Evolutionary conservation across 441 rosid genomes (phyloP), one percentile per base, ranked within the genome.

Genomic region (Francoa sonchifolia): DNA sequence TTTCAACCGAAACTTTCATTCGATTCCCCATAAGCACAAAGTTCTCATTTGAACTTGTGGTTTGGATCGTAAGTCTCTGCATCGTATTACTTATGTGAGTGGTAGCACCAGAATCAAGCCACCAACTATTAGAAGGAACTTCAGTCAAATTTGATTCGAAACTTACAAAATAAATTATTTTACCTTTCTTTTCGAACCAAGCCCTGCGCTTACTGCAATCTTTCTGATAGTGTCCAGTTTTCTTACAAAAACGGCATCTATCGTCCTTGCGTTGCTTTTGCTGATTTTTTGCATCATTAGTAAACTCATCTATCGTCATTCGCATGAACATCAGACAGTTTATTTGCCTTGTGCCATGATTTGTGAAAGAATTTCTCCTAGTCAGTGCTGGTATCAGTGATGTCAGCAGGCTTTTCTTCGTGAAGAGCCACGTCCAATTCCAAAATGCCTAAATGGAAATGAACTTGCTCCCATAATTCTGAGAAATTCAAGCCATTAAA

Each of bases 401-500:
- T n/a, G n/a, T n/a, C n/a, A n/a, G 18, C 9, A 31, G 16, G 44
- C 5, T 44, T 39, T 34, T 58, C 53, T 3, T 4, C n/a, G 3
- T 9, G n/a, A 8, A 33, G 17, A 25, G 58, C 28, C 1, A 28
- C 33, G 12, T 58, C 54, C 27, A 52, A 39, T 51, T 47, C 49
- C 13, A 52, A 6, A 9, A 40, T 35, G 33, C 53, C 20, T 5
- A 45, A 2, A 19, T 44, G 40, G 39, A 50, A 58, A 3, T 50
- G 15, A 3, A 46, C 10, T 45, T 58, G 30, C 34, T 52, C 29
- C 18, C 31, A 6, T 40, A 12, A 46, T 2, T 51, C 11, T 43
- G 6, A 18, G 11, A 35, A 37, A 19, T 36, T 35, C 17, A 35
- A 15, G 3, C 1, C 9, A 13, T 35, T 6, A 8, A 13, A 18